A percentile compares a stretch with the other conserved stretches of the same genome.
These are phyloP conservation scores for Claviceps citrina DNA, from an alignment of 2,329 filamentous ascomycete species.

Conservation along the genomic window DNA sequence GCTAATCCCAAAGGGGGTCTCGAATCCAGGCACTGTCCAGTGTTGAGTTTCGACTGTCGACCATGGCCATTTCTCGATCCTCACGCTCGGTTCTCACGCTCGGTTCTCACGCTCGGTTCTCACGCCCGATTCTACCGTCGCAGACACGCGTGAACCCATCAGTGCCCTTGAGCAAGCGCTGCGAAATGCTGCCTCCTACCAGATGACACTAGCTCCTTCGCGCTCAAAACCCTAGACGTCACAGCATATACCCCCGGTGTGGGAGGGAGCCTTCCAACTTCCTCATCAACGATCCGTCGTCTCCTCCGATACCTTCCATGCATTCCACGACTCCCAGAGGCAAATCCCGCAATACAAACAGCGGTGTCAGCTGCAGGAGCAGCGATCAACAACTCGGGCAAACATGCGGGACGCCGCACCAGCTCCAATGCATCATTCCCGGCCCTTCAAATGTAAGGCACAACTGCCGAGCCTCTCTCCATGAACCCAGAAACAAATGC, in stretches of 20 bases:
- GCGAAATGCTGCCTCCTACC: not conserved
- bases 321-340: not conserved
- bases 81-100: no score
- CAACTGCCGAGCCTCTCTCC: not conserved
- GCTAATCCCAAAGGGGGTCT: conserved; percentile 3
- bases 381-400: not conserved
- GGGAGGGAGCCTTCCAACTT: not conserved
- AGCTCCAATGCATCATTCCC: conserved; percentile 4
- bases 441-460: conserved; percentile 7
- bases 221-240: not conserved
- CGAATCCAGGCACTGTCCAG: no score
- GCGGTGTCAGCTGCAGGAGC: not conserved
- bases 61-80: no score
- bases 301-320: no score
- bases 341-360: not conserved
- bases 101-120: no score
- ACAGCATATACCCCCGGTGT: not conserved
- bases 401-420: conserved; percentile 3
- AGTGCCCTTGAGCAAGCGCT: not conserved
- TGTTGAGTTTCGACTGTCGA: no score
- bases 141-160: not conserved
- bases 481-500: not conserved
- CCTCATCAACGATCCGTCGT: not conserved
- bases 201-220: not conserved
- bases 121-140: not conserved